Base-by-base conservation (phyloP, 345 rosid genomes). In the Balakata baccata region DNA sequence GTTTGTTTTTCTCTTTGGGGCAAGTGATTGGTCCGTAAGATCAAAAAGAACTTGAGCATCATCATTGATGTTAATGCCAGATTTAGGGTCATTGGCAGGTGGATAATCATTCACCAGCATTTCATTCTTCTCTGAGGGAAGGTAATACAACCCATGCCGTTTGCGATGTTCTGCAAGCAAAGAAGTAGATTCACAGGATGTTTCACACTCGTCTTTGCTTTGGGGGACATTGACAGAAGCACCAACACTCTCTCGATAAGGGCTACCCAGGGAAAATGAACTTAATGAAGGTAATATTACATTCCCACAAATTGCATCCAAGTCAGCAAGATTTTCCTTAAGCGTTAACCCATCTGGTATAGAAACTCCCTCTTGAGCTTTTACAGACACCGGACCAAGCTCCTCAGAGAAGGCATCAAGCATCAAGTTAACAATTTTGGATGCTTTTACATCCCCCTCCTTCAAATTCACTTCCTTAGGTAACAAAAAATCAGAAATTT, bases 131-230 rank as follows among this genome's bases (percentile, higher is more conserved):
- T 88, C 89, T 25, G 86, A 84, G 67, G 97, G 76, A 54, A 95
- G 96, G 75, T 95, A 92, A 76, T 87, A 95, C 56, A 93, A 73
- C 41, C 88, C 97, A 77, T 93, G 95, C 39, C 89, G 90, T 85
- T 89, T 91, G 50, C 98, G 92, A 77, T 93, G 99, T 82, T 93
- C 96, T 0, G 87, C 88, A 43, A 96, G 90, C 78, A 90, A 81
- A 60, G 96, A 88, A 53, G 92, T 72, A 76, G 93, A 89, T 82
- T 92, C 96, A 1, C 75, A 77, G 54, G 86, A 83, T 47, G 80
- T 84, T 80, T 89, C 97, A 29, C 80, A 66, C 75, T 85, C 89
- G 78, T 89, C 94, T 67, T 79, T 81, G 78, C 69, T 81, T 69
- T 61, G 83, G 73, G 83, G 67, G 54, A 77, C 74, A 53, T 86